Conservation (phyloP, 768 basidiomycete species). For the Pseudohyphozyma bogoriensis region DNA sequence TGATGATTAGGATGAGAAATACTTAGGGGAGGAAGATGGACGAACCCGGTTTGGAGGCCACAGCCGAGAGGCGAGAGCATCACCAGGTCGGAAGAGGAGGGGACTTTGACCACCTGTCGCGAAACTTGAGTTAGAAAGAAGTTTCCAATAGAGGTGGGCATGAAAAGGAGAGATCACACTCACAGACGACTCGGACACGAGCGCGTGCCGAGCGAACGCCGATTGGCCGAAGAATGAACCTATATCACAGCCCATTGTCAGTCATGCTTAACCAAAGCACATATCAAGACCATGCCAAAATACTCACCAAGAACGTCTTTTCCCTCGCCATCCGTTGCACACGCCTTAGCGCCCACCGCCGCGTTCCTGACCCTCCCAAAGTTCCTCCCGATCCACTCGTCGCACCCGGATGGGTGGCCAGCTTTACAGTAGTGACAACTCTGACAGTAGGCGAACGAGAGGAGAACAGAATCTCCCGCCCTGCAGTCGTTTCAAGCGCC, state of each 20-base stretch:
- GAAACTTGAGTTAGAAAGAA: neutral
- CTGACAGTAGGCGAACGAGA: slow-evolving; percentile 20
- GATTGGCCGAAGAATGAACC: slow-evolving; percentile 33
- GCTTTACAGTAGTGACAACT: slow-evolving; percentile 16
- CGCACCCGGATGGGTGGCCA: slow-evolving; percentile 23
- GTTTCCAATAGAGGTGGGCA: too few species aligned
- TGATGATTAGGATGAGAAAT: neutral
- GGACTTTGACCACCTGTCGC: neutral
- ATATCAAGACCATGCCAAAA: too few species aligned
- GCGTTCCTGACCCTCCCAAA: slow-evolving; percentile 16
- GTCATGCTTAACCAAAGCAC: neutral
- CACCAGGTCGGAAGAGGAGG: slow-evolving; percentile 12
- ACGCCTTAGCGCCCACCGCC: neutral
- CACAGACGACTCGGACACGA: slow-evolving; percentile 29
- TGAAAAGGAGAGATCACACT: neutral
- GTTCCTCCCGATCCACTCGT: slow-evolving; percentile 14
- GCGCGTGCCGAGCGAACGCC: slow-evolving; percentile 24
- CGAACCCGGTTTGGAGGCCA: slow-evolving; percentile 26
- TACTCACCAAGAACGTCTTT: slow-evolving; percentile 1
- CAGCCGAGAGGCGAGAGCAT: slow-evolving; percentile 27
- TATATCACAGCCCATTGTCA: neutral
- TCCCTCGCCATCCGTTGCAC: neutral
- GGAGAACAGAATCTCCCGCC: slow-evolving; percentile 14
- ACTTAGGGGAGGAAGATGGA: too few species aligned
- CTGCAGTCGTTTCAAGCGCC: neutral